phyloP scores from a whole-genome alignment of 371 early-diverging fungal genomes.

The Mortierella sp. region DNA sequence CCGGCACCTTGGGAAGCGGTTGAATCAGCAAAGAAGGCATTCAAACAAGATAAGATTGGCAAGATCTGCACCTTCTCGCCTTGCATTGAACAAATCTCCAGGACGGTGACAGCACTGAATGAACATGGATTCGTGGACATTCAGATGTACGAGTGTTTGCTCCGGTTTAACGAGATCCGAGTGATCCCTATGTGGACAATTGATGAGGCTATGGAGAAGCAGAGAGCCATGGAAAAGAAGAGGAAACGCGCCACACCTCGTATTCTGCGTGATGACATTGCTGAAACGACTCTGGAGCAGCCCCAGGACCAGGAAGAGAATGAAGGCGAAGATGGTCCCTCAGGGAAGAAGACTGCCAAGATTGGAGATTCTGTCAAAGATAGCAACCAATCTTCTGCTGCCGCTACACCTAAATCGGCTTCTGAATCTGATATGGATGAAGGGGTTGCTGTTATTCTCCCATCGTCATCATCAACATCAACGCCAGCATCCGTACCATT shows the following conservation, averaged over 20 bases:
- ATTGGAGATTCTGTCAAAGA: too few species aligned
- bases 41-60: conserved; percentile 81
- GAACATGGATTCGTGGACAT: conserved; percentile 86
- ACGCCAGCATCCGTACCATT: too few species aligned
- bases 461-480: too few species aligned
- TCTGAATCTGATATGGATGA: too few species aligned
- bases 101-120: conserved; percentile 78
- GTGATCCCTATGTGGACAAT: conserved; percentile 63
- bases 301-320: conserved; percentile 3
- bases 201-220: conserved; percentile 61
- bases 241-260: conserved; percentile 41
- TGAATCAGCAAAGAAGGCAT: conserved; percentile 81
- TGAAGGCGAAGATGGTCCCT: conserved; percentile 8
- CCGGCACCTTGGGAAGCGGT: conserved; percentile 98
- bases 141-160: conserved; percentile 83
- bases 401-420: too few species aligned
- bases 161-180: conserved; percentile 67
- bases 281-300: too few species aligned
- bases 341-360: conserved; percentile 13
- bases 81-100: conserved; percentile 94
- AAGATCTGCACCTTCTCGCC: conserved; percentile 95
- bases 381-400: too few species aligned
- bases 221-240: conserved; percentile 55
- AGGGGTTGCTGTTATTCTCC: too few species aligned
- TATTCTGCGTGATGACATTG: conserved; percentile 10